phyloP scores from a whole-genome alignment of 306 rosid genomes.

The Dryas drummondii region DNA sequence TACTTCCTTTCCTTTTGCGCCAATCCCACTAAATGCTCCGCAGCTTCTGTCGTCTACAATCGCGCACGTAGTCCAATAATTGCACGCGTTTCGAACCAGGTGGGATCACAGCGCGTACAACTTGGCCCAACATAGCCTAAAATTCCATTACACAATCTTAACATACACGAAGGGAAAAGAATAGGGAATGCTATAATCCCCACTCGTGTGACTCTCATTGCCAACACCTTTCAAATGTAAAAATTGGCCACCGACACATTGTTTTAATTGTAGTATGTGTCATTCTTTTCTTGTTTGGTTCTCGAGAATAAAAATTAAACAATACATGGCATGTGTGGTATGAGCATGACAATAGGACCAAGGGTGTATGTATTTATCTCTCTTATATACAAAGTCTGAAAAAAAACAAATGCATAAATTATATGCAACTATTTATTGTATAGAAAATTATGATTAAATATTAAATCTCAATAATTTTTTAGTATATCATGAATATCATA shows the following conservation, averaged over 20 bases:
- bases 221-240: neutral
- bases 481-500: too few relatives aligned
- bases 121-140: neutral
- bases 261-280: neutral
- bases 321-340: too few relatives aligned
- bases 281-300: slow-evolving; percentile 10
- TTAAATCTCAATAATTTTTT: too few relatives aligned
- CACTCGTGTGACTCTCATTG: neutral
- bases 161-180: neutral
- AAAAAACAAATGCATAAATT: too few relatives aligned
- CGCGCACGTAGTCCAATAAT: neutral
- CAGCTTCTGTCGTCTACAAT: neutral
- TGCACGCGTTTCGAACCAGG: neutral
- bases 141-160: neutral
- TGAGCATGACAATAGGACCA: too few relatives aligned
- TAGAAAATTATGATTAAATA: too few relatives aligned
- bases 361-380: too few relatives aligned
- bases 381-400: too few relatives aligned
- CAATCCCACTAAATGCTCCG: slow-evolving; percentile 1
- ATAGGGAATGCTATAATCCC: neutral
- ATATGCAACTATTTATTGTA: too few relatives aligned
- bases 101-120: neutral
- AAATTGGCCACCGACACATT: slow-evolving; percentile 32
- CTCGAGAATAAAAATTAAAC: neutral
- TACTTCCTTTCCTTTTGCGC: neutral